phyloP scores from a whole-genome alignment of 2,329 filamentous ascomycete species.

The Pestalotiopsis sp. region DNA sequence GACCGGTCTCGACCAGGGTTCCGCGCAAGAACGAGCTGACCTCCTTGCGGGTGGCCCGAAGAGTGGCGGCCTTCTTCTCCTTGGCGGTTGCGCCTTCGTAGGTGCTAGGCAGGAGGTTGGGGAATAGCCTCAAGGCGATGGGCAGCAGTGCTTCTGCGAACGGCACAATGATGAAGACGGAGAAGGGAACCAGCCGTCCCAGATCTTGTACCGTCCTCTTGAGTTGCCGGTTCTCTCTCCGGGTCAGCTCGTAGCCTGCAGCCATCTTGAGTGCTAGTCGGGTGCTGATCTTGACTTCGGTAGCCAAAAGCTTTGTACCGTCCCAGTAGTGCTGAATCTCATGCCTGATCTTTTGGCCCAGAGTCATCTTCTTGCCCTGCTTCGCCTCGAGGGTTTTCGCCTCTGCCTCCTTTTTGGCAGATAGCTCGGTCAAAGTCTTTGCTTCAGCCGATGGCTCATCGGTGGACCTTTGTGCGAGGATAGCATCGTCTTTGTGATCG shows the following conservation, averaged over 20 bases:
- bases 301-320: slow-evolving; percentile 90
- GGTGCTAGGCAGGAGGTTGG: slow-evolving; percentile 95
- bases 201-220: slow-evolving; percentile 93
- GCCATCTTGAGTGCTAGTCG: slow-evolving; percentile 95
- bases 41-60: slow-evolving; percentile 88
- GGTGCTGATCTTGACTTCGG: slow-evolving; percentile 91
- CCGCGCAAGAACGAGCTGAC: slow-evolving; percentile 88
- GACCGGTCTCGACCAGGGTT: slow-evolving; percentile 89
- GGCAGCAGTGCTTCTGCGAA: slow-evolving; percentile 93
- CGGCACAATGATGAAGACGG: slow-evolving; percentile 94
- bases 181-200: slow-evolving; percentile 90
- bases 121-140: slow-evolving; percentile 90
- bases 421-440: slow-evolving; percentile 61
- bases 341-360: slow-evolving; percentile 93
- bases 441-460: slow-evolving; percentile 38
- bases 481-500: slow-evolving; percentile 23
- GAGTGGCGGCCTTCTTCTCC: slow-evolving; percentile 80
- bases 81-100: slow-evolving; percentile 92
- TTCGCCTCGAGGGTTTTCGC: slow-evolving; percentile 69
- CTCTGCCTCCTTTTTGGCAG: slow-evolving; percentile 63
- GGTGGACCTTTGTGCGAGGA: slow-evolving; percentile 28
- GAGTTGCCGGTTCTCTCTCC: slow-evolving; percentile 90
- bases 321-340: slow-evolving; percentile 97
- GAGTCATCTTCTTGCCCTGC: slow-evolving; percentile 82
- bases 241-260: slow-evolving; percentile 92